Evolutionary conservation across 108 stramenopile species (phyloP), one percentile per base, ranked within the genome.

Genomic region (Fragilariopsis cylindrus): DNA sequence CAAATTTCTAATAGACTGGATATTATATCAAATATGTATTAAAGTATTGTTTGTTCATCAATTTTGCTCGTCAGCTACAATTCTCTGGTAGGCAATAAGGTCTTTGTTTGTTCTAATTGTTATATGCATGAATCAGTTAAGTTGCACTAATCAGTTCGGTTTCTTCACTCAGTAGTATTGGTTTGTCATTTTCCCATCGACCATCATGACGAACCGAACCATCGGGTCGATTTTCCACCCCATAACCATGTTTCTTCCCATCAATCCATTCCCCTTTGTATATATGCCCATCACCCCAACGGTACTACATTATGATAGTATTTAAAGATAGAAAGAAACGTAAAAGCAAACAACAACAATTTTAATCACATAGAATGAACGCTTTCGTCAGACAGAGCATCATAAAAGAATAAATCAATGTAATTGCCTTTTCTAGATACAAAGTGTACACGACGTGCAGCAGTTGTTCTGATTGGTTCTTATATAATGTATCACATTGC

Each of bases 181-280:
- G 82, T 21, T n/a, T 12, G 72, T 83, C 82, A 44, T 70, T 9
- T 46, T 75, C 68, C 82, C 82, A 83, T 55, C 70, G 47, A 13
- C 82, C 82, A 44, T 78, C 82, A 50, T 83, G 78, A 43, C 82
- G 82, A 18, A 83, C 72, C 16, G 77, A 65, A 7, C 82, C 82
- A 72, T 83, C 75, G 45, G 70, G 44, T 30, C 82, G 74, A 12
- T 48, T 71, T 65, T 83, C 82, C 2, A 72, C 62, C 9, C 82
- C 82, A 55, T 76, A 72, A 52, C 82, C 82, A 39, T 78, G 74
- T 5, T 77, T 78, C 41, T 75, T 74, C 11, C 82, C 82, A 13
- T 79, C 40, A 9, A 21, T 30, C 82, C 82, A 83, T 47, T 83
- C 78, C 11, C 82, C 82, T 30, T 65, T 57, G 73, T 83, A 83